Base-by-base conservation (phyloP, 108 stramenopile species). In the Cylindrotheca fusiformis region DNA sequence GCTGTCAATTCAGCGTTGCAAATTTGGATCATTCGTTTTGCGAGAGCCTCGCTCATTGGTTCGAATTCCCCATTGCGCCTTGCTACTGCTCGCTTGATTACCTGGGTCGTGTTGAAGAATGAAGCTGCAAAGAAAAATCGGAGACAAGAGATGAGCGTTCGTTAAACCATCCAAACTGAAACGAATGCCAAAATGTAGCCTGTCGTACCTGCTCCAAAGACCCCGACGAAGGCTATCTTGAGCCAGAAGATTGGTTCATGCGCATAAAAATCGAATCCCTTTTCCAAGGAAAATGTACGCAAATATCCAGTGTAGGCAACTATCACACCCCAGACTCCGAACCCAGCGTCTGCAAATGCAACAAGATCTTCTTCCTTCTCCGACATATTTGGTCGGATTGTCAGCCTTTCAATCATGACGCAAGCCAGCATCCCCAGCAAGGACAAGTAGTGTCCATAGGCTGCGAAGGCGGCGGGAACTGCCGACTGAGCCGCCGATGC, bases 181-280 rank as follows among this genome's bases (percentile, higher is more conserved):
- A 6, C 6, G 36, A 14, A 41, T 41, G 10, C 6, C 6, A 41
- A 70, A 71, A n/a, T 6, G 6, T 14, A 41, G 36, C 14, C 36
- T 10, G 14, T 41, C 36, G 48, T 57, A 6, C 41, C 29, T 19
- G 80, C 76, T 2, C 80, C 76, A 45, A 68, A 75, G 6, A 87
- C 55, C 22, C 78, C 84, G 0, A 88, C 71, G 29, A 88, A 74
- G 1, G 73, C 66, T 26, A 89, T 79, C 60, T 93, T 93, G 31
- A 90, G 52, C 91, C 91, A 93, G 58, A 93, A 93, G 20, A 87
- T 53, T 28, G 88, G 86, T 60, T 93, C 91, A 59, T 93, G 84
- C 0, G 60, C 24, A 55, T 93, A 93, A 52, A 87, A 93, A 26
- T 82, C 77, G 46, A 67, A 78, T 18, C 91, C 91, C 65, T 93